Conservation (phyloP, 2,329 filamentous ascomycete species). For the Talaromyces sp. region DNA sequence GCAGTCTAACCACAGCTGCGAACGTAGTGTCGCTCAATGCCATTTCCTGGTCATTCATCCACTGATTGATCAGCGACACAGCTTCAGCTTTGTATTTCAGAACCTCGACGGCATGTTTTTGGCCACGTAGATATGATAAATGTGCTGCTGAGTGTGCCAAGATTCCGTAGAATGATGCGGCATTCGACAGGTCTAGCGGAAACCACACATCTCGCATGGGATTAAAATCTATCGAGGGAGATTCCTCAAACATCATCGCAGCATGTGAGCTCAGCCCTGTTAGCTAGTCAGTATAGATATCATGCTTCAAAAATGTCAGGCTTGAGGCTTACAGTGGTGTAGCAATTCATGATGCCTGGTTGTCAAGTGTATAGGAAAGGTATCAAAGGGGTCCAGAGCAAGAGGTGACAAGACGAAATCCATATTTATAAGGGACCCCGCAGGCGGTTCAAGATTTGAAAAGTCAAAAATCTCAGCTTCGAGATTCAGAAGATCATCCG, state of each 20-base stretch:
- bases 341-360: constrained; percentile 6
- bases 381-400: constrained; percentile 7
- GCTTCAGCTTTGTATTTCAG: constrained; percentile 9
- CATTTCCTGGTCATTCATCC: constrained; percentile 6
- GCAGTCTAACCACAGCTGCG: constrained; percentile 8
- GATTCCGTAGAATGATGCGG: constrained; percentile 11
- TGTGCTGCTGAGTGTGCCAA: constrained; percentile 10
- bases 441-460: neutral
- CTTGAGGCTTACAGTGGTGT: constrained; percentile 6
- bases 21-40: constrained; percentile 8
- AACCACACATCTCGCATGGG: constrained; percentile 12
- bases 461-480: neutral
- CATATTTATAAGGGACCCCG: neutral
- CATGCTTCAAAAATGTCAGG: neutral
- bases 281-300: neutral
- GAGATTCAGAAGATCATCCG: neutral
- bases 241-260: constrained; percentile 8
- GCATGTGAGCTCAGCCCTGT: constrained; percentile 8
- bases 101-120: constrained; percentile 4
- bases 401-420: constrained; percentile 1
- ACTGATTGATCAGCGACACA: constrained; percentile 7
- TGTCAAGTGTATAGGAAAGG: constrained; percentile 7
- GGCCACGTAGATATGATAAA: constrained; percentile 5
- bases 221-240: constrained; percentile 2
- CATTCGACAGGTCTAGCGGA: constrained; percentile 10